Evolutionary conservation across 2,329 filamentous ascomycete genomes (phyloP).

Genomic region (Cryphonectria parasitica): DNA sequence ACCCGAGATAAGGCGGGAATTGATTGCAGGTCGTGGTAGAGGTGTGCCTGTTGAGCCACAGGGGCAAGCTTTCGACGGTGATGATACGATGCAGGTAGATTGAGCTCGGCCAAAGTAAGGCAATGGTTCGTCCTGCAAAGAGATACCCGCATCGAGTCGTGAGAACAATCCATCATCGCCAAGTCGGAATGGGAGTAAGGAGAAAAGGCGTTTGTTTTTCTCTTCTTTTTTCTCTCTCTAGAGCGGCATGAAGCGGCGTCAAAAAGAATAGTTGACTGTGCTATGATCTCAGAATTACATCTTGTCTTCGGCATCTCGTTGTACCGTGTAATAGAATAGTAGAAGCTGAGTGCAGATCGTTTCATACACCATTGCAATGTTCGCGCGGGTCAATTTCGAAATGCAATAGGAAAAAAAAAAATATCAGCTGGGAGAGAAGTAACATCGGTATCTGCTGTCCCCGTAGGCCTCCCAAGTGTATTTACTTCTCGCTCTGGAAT

Average conservation of each 20-base stretch:
- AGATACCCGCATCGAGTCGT: slow-evolving; percentile 20
- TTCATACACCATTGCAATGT: neutral
- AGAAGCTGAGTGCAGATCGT: neutral
- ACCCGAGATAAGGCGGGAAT: slow-evolving; percentile 85
- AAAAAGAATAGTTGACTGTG: neutral
- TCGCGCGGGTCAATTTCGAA: neutral
- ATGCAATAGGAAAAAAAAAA: neutral
- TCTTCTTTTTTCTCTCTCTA: neutral
- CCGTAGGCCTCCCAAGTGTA: neutral
- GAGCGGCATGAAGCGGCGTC: neutral
- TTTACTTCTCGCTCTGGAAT: neutral
- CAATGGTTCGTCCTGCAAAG: slow-evolving; percentile 28
- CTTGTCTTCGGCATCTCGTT: neutral
- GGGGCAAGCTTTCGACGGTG: slow-evolving; percentile 65
- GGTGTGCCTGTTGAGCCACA: slow-evolving; percentile 70
- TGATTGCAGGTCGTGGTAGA: slow-evolving; percentile 84
- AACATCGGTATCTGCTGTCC: neutral
- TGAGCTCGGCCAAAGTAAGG: slow-evolving; percentile 28
- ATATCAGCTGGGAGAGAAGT: neutral
- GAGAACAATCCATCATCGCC: neutral
- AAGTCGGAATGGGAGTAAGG: no score
- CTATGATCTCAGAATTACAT: neutral
- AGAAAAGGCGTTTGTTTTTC: neutral
- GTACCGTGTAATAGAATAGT: neutral
- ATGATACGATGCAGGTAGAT: slow-evolving; percentile 89